Conservation (phyloP, 1,139 yeast species). For the Saccharomycopsis hybrid region DNA sequence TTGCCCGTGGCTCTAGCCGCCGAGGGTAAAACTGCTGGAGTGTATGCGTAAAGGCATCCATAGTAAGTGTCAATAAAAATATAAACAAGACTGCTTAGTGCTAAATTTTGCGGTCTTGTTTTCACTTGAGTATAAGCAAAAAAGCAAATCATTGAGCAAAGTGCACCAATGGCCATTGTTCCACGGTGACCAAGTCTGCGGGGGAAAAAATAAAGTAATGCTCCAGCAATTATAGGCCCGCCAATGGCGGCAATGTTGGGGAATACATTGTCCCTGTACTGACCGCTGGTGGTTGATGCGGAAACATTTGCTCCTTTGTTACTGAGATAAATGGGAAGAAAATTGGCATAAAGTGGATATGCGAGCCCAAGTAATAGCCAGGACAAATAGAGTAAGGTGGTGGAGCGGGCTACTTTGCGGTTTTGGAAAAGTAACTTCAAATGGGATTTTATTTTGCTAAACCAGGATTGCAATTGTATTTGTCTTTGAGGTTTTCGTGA, state of each 20-base stretch:
- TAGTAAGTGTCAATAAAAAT: conserved; percentile 41
- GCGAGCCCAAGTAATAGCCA: conserved; percentile 49
- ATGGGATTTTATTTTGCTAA: conserved; percentile 26
- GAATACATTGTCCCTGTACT: conserved; percentile 49
- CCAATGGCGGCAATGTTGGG: conserved; percentile 45
- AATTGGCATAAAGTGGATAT: conserved; percentile 45
- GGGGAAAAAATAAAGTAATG: conserved; percentile 36
- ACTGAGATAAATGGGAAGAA: conserved; percentile 42
- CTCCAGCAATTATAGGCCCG: conserved; percentile 54
- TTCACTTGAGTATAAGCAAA: conserved; percentile 52
- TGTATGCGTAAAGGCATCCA: conserved; percentile 44
- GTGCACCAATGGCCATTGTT: conserved; percentile 47
- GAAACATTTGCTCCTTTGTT: conserved; percentile 41
- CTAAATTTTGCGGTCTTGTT: conserved; percentile 45
- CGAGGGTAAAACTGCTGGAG: conserved; percentile 49
- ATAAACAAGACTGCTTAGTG: conserved; percentile 45
- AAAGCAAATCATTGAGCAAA: conserved; percentile 46
- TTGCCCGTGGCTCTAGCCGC: conserved; percentile 48
- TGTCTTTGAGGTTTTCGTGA: neutral
- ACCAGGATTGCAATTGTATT: conserved; percentile 3
- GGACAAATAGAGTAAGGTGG: conserved; percentile 36
- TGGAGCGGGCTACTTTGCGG: conserved; percentile 35
- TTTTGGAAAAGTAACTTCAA: conserved; percentile 35
- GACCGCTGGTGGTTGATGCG: conserved; percentile 39
- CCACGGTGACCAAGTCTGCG: conserved; percentile 45